phyloP scores from a whole-genome alignment of 2,329 filamentous ascomycete species.

The Botrytis pseudocinerea region DNA sequence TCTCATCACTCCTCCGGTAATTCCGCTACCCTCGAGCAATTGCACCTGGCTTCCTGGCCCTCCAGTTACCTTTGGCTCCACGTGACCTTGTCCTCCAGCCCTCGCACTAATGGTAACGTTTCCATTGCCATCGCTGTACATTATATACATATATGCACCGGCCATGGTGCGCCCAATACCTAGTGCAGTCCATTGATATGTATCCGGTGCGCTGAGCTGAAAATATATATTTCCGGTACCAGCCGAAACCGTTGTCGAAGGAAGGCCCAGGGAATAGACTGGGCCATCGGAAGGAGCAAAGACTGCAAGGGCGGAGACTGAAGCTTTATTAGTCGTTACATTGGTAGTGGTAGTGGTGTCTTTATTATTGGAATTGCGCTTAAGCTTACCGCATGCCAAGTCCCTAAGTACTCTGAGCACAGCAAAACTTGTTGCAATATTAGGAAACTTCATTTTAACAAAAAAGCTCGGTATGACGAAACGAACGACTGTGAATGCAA shows the following conservation, averaged over 20 bases:
- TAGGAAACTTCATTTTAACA: not conserved
- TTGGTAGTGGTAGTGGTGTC: not conserved
- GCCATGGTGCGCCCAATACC: constrained; percentile 57
- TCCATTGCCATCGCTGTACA: constrained; percentile 54
- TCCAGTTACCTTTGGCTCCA: constrained; percentile 47
- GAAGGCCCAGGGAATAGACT: constrained; percentile 33
- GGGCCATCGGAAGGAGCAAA: constrained; percentile 23
- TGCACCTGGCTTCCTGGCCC: constrained; percentile 43
- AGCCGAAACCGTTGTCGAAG: constrained; percentile 19
- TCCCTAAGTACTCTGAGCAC: not conserved
- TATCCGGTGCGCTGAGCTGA: constrained; percentile 54
- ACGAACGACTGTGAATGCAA: not conserved
- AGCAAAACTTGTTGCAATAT: not conserved
- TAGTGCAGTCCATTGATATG: constrained; percentile 55
- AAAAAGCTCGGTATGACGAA: not conserved
- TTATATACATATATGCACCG: constrained; percentile 58
- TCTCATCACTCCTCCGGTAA: constrained; percentile 52
- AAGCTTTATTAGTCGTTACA: not conserved
- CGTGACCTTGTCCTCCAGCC: constrained; percentile 45
- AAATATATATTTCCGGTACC: constrained; percentile 55
- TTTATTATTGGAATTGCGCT: not conserved
- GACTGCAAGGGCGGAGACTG: not conserved
- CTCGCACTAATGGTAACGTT: constrained; percentile 58
- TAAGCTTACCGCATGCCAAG: not conserved
- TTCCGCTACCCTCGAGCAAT: constrained; percentile 54